A percentile compares a stretch with the other conserved stretches of the same genome.
These are phyloP conservation scores for Pestalotiopsis sp. DNA, from an alignment of 2,329 filamentous ascomycete species.

Conservation along the genomic window DNA sequence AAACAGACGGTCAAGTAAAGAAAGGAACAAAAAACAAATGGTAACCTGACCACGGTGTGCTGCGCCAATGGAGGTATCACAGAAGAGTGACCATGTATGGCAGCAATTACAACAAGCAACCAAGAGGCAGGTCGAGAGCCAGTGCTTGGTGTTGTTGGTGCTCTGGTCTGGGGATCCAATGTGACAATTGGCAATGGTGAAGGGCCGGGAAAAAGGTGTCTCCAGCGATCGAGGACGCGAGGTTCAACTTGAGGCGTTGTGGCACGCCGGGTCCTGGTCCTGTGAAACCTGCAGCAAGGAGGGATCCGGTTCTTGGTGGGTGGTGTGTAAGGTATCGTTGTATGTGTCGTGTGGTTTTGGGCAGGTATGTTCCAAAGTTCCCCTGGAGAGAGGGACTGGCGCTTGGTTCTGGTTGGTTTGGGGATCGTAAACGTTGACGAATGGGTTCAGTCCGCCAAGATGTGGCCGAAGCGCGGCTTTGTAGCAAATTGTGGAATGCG, in stretches of 20 bases:
- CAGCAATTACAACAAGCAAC: not conserved
- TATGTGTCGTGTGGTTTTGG: not conserved
- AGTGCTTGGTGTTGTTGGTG: not conserved
- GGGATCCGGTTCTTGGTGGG: constrained; percentile 2
- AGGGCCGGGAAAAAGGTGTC: not conserved
- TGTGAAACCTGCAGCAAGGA: constrained; percentile 3
- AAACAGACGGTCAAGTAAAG: not conserved
- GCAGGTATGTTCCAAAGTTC: not conserved
- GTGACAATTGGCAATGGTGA: not conserved
- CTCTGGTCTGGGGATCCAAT: not conserved
- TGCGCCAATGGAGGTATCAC: not conserved
- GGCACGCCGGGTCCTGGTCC: not conserved
- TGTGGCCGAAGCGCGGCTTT: not conserved
- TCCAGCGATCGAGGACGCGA: not conserved
- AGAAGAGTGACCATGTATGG: not conserved
- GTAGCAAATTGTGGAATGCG: not conserved
- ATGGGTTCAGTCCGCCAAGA: not conserved
- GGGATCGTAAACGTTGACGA: not conserved
- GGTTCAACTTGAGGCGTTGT: not conserved
- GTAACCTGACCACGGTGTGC: not conserved
- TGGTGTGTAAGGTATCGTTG: not conserved
- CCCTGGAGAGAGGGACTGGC: not conserved
- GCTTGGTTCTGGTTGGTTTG: not conserved
- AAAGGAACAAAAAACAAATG: not conserved
- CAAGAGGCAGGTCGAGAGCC: not conserved